These are phyloP conservation scores for Schrenkiella parvula DNA, from an alignment of 345 rosid genomes.

Conservation along the genomic window DNA sequence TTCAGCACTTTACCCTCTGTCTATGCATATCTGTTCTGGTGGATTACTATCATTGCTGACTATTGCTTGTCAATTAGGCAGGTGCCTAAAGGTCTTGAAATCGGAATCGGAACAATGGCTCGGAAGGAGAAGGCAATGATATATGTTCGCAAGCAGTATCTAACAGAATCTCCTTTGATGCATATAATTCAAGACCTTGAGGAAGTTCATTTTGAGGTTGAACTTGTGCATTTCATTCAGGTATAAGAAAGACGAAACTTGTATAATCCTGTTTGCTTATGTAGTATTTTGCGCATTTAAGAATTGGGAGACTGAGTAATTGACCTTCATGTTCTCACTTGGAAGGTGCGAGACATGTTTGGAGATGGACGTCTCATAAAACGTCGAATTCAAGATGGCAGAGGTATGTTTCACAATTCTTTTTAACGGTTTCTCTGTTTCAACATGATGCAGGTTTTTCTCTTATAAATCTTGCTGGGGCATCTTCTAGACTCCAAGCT, in stretches of 20 bases:
- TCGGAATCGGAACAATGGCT: slow-evolving; percentile 93
- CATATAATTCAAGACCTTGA: slow-evolving; percentile 56
- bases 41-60: slow-evolving; percentile 11
- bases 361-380: slow-evolving; percentile 97
- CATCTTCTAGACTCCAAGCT: neutral
- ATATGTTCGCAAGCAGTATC: slow-evolving; percentile 67
- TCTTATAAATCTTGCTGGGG: neutral
- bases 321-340: slow-evolving; percentile 30
- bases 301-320: neutral
- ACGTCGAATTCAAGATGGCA: slow-evolving; percentile 84
- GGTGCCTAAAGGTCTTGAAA: slow-evolving; percentile 98
- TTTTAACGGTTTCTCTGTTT: neutral
- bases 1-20: neutral
- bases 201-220: slow-evolving; percentile 91
- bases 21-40: neutral
- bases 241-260: slow-evolving; percentile 27
- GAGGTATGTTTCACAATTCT: slow-evolving; percentile 45
- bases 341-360: slow-evolving; percentile 92
- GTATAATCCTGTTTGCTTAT: neutral
- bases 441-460: neutral
- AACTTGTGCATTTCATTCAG: slow-evolving; percentile 91
- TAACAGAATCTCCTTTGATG: slow-evolving; percentile 67
- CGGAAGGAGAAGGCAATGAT: slow-evolving; percentile 83
- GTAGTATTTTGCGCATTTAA: neutral
- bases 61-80: slow-evolving; percentile 32